Base-by-base conservation (phyloP, 108 stramenopile genomes). In the Cyclotella cryptica region DNA sequence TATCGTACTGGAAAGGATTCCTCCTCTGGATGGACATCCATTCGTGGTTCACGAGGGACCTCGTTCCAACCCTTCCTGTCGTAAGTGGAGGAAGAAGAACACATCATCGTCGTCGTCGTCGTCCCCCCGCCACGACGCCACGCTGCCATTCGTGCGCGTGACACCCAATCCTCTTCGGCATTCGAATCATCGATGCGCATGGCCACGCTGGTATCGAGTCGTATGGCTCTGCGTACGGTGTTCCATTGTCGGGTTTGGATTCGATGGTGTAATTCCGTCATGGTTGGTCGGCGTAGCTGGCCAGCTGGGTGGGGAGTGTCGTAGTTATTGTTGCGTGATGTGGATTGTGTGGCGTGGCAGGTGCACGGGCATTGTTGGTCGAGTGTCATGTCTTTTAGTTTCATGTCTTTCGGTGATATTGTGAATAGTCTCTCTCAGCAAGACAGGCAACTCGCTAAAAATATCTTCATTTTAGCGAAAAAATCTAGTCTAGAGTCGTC, bases 131-230 rank as follows among this genome's bases (percentile, higher is more conserved):
- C 8, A 10, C 60, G 29, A 7, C 12, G 15, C 60, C 60, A 61
- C 13, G 60, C 35, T n/a, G 29, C 35, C 6, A 2, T 35, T 35
- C 35, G 35, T 35, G 35, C 35, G 35, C 4, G 2, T 2, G 35
- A 2, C 4, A 35, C 2, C 35, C 35, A 35, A 35, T 35, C 35
- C 30, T 73, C 79, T 45, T 73, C 79, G 28, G 73, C 59, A 9
- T 12, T 12, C 15, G 79, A 73, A 47, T 80, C 79, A 30, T 72
- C 66, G 21, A 80, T 62, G 26, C 79, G 52, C 72, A 80, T 80
- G 7, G 79, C 47, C 15, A 80, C 54, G 18, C 64, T 68, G 29
- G 59, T 26, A 29, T 80, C 79, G 12, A 0, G 6, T 19, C 42
- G 70, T n/a, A 79, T 66, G 41, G 67, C 66, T 10, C 66, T 26